Evolutionary conservation across 768 basidiomycete genomes (phyloP).

Genomic region (Crassisporium funariophilum): DNA sequence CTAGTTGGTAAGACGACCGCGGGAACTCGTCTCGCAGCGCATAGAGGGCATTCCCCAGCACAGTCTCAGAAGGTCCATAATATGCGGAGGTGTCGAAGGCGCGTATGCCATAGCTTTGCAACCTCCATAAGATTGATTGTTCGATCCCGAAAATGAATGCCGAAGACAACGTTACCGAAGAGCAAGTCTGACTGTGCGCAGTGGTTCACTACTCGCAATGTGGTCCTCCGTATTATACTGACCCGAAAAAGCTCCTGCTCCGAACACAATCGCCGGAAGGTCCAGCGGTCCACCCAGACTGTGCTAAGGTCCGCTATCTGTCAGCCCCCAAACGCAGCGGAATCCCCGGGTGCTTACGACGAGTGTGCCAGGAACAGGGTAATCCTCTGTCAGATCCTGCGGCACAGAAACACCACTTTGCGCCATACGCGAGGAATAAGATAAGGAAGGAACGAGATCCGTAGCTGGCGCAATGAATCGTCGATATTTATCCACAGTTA

Average conservation of each 20-base stretch:
- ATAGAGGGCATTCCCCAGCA: conserved; percentile 68
- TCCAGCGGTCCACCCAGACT: conserved; percentile 34
- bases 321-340: not conserved
- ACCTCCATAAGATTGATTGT: not conserved
- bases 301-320: conserved; percentile 22
- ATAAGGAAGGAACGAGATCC: no score
- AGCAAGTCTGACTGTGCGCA: conserved; percentile 72
- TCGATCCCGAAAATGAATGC: no score
- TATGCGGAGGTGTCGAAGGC: conserved; percentile 84
- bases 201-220: conserved; percentile 55
- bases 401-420: conserved; percentile 13
- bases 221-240: conserved; percentile 66
- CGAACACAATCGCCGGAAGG: conserved; percentile 61
- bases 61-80: conserved; percentile 79
- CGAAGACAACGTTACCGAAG: conserved; percentile 55
- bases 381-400: conserved; percentile 36
- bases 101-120: conserved; percentile 76
- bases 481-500: no score
- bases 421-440: no score
- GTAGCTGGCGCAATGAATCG: no score
- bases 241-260: conserved; percentile 69
- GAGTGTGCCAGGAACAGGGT: conserved; percentile 37
- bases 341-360: conserved; percentile 35
- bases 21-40: conserved; percentile 70
- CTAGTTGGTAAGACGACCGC: conserved; percentile 75